A percentile compares a stretch with the other conserved stretches of the same genome.
Evolutionary conservation across 345 rosid species (phyloP).

Genomic region (Gossypium arboreum): DNA sequence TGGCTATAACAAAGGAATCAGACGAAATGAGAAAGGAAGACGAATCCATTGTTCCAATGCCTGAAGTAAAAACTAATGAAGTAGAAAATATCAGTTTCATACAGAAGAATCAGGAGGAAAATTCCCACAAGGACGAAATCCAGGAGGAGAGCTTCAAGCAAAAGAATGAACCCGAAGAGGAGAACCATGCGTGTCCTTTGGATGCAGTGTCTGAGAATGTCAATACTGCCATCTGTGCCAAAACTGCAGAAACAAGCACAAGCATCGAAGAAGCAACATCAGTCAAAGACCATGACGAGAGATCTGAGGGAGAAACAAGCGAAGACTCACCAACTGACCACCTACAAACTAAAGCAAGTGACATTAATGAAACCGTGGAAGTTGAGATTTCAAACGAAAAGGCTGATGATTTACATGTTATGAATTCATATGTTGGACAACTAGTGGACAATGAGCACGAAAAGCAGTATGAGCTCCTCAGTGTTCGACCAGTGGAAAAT

Average conservation of each 20-base stretch:
- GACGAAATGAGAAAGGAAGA: neutral
- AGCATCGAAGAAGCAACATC: neutral
- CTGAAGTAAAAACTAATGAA: neutral
- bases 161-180: neutral
- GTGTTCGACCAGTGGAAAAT: neutral
- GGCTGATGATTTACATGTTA: neutral
- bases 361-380: neutral
- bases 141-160: too few species aligned
- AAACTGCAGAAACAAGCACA: conserved; percentile 1
- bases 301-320: too few species aligned
- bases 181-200: neutral
- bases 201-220: neutral
- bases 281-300: neutral
- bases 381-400: neutral
- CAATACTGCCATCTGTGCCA: neutral
- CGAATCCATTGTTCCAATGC: neutral
- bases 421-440: neutral
- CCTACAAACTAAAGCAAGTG: too few species aligned
- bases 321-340: too few species aligned
- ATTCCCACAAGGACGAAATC: too few species aligned
- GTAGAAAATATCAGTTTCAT: too few species aligned
- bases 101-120: too few species aligned
- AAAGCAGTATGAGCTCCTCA: neutral
- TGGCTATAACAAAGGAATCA: neutral
- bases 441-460: neutral